Conservation (phyloP, 176 grass and related monocot species). For the Oryza glumipatula region DNA sequence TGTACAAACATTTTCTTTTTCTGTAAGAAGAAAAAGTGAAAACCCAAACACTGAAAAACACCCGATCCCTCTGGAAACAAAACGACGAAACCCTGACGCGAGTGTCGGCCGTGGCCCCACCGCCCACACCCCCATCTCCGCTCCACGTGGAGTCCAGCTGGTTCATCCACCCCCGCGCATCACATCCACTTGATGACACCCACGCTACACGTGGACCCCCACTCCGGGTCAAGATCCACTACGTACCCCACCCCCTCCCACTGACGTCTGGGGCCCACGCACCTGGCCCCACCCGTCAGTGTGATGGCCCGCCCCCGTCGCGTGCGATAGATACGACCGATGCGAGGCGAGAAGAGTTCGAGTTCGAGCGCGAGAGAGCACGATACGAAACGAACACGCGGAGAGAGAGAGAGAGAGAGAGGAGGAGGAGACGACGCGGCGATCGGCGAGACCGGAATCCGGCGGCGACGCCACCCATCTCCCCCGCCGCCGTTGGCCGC, state of each 20-base stretch:
- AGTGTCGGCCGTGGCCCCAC: background rate
- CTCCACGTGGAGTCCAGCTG: background rate
- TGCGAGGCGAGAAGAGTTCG: background rate
- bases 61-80: background rate
- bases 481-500: background rate
- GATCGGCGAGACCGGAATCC: no score
- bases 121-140: background rate
- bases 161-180: background rate
- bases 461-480: background rate
- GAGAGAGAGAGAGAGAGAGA: background rate
- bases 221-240: background rate
- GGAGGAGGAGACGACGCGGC: background rate
- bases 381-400: background rate
- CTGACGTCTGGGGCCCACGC: background rate
- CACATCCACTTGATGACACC: background rate
- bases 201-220: background rate
- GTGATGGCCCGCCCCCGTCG: background rate
- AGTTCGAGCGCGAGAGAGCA: background rate
- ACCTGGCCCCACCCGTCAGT: background rate
- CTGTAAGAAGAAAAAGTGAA: no score
- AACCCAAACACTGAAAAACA: no score
- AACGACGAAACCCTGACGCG: background rate
- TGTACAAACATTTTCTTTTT: no score
- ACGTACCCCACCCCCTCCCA: background rate
- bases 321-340: background rate